phyloP scores from a whole-genome alignment of 2,329 filamentous ascomycete species.

The Arthroderma sp. region DNA sequence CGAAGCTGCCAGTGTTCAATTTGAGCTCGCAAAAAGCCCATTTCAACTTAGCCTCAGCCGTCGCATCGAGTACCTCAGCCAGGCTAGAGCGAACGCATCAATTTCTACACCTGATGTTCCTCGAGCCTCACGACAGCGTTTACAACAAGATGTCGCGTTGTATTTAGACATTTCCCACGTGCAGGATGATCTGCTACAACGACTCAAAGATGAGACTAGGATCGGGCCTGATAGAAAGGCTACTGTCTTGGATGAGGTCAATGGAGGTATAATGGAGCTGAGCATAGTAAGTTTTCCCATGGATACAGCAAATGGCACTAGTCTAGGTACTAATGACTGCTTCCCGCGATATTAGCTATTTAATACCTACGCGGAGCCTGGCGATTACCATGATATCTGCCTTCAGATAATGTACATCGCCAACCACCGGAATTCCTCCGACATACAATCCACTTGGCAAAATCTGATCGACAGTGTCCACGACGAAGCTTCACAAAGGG shows the following conservation, averaged over 20 bases:
- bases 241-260: slow-evolving; percentile 54
- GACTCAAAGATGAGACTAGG: slow-evolving; percentile 59
- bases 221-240: slow-evolving; percentile 49
- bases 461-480: slow-evolving; percentile 65
- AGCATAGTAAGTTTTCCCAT: slow-evolving; percentile 46
- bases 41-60: slow-evolving; percentile 69
- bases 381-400: slow-evolving; percentile 85
- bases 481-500: slow-evolving; percentile 35
- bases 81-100: slow-evolving; percentile 83
- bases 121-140: slow-evolving; percentile 67
- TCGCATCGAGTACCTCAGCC: slow-evolving; percentile 76
- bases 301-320: slow-evolving; percentile 14
- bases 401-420: slow-evolving; percentile 84
- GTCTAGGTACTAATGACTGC: background rate
- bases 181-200: slow-evolving; percentile 77
- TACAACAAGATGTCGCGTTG: slow-evolving; percentile 73
- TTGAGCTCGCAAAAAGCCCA: slow-evolving; percentile 67
- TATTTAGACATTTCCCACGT: slow-evolving; percentile 87
- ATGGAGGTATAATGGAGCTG: slow-evolving; percentile 65
- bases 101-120: slow-evolving; percentile 65
- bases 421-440: slow-evolving; percentile 75
- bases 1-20: slow-evolving; percentile 76
- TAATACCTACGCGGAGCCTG: slow-evolving; percentile 80
- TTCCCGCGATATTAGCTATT: slow-evolving; percentile 50
- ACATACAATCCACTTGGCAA: slow-evolving; percentile 75